Evolutionary conservation across 352 stramenopile genomes (phyloP).

Genomic region (Globisporangium spinosum): DNA sequence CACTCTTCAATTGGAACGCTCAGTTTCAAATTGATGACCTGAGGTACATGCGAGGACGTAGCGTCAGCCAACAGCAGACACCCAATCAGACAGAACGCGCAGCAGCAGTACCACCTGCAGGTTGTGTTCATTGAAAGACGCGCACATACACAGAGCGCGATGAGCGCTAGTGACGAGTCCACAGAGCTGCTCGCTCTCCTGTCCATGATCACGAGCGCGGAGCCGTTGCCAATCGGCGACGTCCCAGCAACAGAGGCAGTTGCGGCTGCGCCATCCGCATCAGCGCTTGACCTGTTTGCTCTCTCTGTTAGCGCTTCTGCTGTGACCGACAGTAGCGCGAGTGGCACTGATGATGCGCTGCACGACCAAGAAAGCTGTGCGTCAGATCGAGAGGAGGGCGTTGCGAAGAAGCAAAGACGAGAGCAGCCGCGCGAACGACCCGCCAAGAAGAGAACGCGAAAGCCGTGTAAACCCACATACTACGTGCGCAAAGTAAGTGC

Average conservation of each 20-base stretch:
- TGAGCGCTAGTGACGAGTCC: neutral
- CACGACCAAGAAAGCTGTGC: neutral
- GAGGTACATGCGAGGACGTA: too few species aligned
- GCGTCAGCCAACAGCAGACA: too few species aligned
- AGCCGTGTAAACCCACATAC: conserved; percentile 11
- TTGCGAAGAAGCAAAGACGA: neutral
- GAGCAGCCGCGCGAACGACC: neutral
- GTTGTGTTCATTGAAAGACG: too few species aligned
- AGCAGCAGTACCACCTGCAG: too few species aligned
- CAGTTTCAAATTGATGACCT: too few species aligned
- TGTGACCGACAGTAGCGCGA: neutral
- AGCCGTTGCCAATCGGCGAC: neutral
- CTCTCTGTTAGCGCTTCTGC: neutral
- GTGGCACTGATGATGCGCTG: neutral
- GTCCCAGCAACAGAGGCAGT: neutral
- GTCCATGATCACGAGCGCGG: neutral
- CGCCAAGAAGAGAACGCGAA: neutral
- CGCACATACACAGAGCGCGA: neutral
- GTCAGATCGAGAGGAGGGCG: neutral
- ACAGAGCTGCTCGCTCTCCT: neutral
- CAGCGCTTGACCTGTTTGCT: neutral
- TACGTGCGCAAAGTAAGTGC: conserved; percentile 8
- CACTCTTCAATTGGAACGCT: too few species aligned
- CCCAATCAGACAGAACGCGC: too few species aligned
- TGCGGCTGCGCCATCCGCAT: neutral